Base-by-base conservation (phyloP, 257 asterid species). In the Asclepias syriaca region DNA sequence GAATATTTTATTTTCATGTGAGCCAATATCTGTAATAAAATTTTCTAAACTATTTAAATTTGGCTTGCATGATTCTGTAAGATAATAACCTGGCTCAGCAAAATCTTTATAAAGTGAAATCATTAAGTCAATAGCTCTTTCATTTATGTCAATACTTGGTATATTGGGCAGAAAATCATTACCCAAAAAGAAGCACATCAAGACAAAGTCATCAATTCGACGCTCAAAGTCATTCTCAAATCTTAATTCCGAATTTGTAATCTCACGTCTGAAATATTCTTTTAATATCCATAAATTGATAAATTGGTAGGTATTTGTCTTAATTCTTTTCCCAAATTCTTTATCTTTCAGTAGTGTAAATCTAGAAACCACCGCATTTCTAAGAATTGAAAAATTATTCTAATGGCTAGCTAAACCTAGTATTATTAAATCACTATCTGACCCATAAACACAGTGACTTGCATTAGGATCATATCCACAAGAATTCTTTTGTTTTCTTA, bases 81-180 rank as follows among this genome's bases (percentile, higher is more conserved):
- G 72, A 81, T 89, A 91, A 51, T 94, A 93, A 66, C 92, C 97
- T 82, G 87, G 34, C 68, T 67, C 82, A 83, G 78, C 78, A 58
- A 93, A 79, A 78, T 89, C 91, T 78, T 90, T 93, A 75, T 91
- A 91, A 66, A 91, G 94, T 68, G 96, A 92, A 84, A 93, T 78
- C 67, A 93, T 82, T 84, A 93, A 84, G 84, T 93, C 89, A 74
- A 93, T 89, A 55, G 98, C 98, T 76, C 98, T 96, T 96, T 94
- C 97, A 32, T 96, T 91, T 50, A 91, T 91, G 87, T 91, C 97
- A 54, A 91, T 93, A n/a, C 96, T 93, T 51, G 97, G 97, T 97
- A 93, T 91, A 78, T 89, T 96, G 9, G 98, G 98, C 87, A 91
- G 83, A 75, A 93, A 93, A 78, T 93, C 97, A 75, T 93, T 91